phyloP scores from a whole-genome alignment of 2,329 filamentous ascomycete species.

The Diaporthe sp. region DNA sequence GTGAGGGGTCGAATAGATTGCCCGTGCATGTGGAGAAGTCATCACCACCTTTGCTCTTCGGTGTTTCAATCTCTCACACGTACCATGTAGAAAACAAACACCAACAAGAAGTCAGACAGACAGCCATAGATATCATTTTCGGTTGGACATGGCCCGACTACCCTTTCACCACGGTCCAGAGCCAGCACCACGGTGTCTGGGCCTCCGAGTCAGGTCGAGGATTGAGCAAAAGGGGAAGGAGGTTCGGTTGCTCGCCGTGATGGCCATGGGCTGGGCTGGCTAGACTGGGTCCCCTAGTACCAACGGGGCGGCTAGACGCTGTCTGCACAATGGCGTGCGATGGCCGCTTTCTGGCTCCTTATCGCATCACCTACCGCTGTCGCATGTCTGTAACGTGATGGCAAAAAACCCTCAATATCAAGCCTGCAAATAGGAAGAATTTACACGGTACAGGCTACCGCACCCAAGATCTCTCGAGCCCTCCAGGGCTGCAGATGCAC shows the following conservation, averaged over 20 bases:
- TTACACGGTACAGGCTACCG: background rate
- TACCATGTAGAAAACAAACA: background rate
- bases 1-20: conserved; percentile 10
- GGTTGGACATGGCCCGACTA: background rate
- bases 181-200: background rate
- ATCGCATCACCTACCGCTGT: conserved; percentile 6
- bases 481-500: background rate
- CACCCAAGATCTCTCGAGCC: background rate
- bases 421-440: conserved; percentile 9
- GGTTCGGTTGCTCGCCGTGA: conserved; percentile 18
- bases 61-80: background rate
- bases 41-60: background rate
- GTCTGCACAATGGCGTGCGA: conserved; percentile 22
- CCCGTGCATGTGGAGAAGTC: background rate
- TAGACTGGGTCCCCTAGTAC: conserved; percentile 7
- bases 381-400: background rate
- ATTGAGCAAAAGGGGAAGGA: conserved; percentile 20
- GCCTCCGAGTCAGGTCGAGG: background rate
- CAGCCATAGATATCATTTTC: background rate
- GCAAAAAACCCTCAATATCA: background rate
- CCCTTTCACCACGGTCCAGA: background rate
- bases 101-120: background rate
- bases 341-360: conserved; percentile 9
- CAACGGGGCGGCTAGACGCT: conserved; percentile 4
- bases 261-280: background rate